These are phyloP conservation scores for Letharia lupina DNA, from an alignment of 495 filamentous ascomycete species.

Conservation along the genomic window DNA sequence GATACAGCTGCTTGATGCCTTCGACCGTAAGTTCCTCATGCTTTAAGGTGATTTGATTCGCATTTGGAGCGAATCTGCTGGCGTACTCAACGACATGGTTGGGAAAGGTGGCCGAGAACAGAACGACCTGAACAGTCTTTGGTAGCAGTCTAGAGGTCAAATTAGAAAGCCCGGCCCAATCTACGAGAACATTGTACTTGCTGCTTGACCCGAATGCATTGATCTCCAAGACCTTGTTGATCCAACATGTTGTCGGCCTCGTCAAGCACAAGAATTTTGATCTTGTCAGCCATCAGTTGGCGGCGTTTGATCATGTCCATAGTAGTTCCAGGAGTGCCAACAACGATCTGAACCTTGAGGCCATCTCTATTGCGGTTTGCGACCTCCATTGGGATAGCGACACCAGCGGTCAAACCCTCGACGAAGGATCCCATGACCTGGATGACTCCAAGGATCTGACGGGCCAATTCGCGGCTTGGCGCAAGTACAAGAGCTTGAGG, in stretches of 20 bases:
- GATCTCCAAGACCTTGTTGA: conserved; percentile 86
- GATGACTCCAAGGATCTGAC: conserved; percentile 84
- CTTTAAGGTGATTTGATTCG: conserved; percentile 80
- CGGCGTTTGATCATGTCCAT: conserved; percentile 72
- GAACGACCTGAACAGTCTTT: conserved; percentile 64
- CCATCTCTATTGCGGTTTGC: conserved; percentile 45
- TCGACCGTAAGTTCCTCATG: conserved; percentile 90
- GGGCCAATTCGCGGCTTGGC: conserved; percentile 88
- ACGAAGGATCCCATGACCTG: conserved; percentile 75
- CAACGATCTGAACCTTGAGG: conserved; percentile 66
- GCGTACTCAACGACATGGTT: conserved; percentile 74
- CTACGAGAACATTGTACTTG: conserved; percentile 37
- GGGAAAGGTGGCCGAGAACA: conserved; percentile 97
- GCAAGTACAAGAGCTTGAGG: conserved; percentile 88
- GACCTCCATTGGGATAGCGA: conserved; percentile 71
- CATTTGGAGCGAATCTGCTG: conserved; percentile 64
- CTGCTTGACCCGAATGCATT: conserved; percentile 82
- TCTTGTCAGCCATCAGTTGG: conserved; percentile 51
- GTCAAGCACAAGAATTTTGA: conserved; percentile 79
- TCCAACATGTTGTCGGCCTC: conserved; percentile 97
- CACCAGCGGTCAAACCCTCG: conserved; percentile 56
- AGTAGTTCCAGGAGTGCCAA: conserved; percentile 91
- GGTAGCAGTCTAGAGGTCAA: conserved; percentile 52
- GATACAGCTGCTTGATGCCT: conserved; percentile 93
- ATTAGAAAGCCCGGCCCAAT: conserved; percentile 9